Evolutionary conservation across 305 asterid genomes (phyloP), one percentile per base, ranked within the genome.

Genomic region (Fraxinus angustifolia): DNA sequence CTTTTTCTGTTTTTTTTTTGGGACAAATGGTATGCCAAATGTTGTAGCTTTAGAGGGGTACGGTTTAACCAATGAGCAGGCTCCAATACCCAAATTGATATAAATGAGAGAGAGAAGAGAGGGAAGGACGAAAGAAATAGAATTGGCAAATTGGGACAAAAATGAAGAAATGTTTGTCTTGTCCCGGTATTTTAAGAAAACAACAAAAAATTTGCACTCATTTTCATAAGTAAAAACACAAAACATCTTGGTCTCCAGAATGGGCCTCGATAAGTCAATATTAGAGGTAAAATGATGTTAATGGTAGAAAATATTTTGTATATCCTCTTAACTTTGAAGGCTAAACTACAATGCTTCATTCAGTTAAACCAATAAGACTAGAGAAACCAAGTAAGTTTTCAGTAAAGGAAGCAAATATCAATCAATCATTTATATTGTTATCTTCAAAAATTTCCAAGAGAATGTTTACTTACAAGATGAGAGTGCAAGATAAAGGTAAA

Each of bases 401-500:
- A 65, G 62, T 65, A 80, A 68, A 77, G 16, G 26, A 78, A 26
- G 60, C 53, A 28, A 73, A 79, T 14, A 76, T 45, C 33, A 56
- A 84, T 74, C 68, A 40, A 28, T 56, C 38, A n/a, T 68, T 28
- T 62, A 21, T 21, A 65, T 60, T 1, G 72, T 50, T 34, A 79
- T 77, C 84, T 75, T 68, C 11, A 77, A 36, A 38, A 72, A 71
- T 4, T 81, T 31, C 40, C 48, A 70, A 48, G 70, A 72, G 74
- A 45, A 81, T 31, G 80, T 75, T 36, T n/a, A 84, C 99, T 87
- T 86, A 93, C 99, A 90, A 67, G 95, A 90, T 81, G 99, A 71
- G 85, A 92, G 95, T 76, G 96, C 97, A 67, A 95, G 92, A 83
- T 93, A 92, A 50, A 93, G 98, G 86, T 88, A 86, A 89, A 95